Evolutionary conservation across 2,329 filamentous ascomycete genomes (phyloP), one percentile per base, ranked within the genome.

Genomic region (Dactylellina drechsleri): DNA sequence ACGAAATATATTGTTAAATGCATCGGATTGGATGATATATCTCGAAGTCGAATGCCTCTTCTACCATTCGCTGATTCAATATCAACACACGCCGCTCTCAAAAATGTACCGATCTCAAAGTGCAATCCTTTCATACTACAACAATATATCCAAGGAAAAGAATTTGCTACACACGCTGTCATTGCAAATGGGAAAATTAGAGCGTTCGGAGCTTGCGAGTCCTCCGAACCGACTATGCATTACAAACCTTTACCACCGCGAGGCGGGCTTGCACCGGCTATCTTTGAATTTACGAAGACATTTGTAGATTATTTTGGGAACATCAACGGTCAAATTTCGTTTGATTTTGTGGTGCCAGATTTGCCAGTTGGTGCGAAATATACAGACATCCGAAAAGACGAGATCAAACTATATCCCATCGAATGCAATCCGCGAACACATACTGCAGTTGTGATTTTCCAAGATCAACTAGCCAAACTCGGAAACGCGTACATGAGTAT

Each of bases 151-250:
- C 84, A 85, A 0, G 86, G 87, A 0, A 83, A 84, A 0, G 90
- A 92, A 80, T 92, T 89, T 80, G 91, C 89, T 81, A 92, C 91
- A 0, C 90, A 93, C 77, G 83, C 90, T 0, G 83, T 93, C 1
- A 82, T 93, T 2, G 83, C 92, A n/a, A 82, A 83, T 0, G 90
- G 90, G 0, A 81, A 85, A 40, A 85, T 93, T 15, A 86, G 86
- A 58, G 87, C 86, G 0, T 92, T 93, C 77, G 86, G 88, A 5
- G 87, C 90, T 0, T 92, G 90, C 79, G 87, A 87, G 1, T 89
- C 87, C 0, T 83, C 84, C 0, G 87, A 87, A 77, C 82, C 90
- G 2, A 82, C 88, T 23, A 90, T 91, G 86, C 88, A 90, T 77
- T 92, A 92, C 81, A 82, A 83, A 26, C 85, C 87, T 0, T 84